Conservation (phyloP, 352 stramenopile species). For the Peronosclerospora sorghi region DNA sequence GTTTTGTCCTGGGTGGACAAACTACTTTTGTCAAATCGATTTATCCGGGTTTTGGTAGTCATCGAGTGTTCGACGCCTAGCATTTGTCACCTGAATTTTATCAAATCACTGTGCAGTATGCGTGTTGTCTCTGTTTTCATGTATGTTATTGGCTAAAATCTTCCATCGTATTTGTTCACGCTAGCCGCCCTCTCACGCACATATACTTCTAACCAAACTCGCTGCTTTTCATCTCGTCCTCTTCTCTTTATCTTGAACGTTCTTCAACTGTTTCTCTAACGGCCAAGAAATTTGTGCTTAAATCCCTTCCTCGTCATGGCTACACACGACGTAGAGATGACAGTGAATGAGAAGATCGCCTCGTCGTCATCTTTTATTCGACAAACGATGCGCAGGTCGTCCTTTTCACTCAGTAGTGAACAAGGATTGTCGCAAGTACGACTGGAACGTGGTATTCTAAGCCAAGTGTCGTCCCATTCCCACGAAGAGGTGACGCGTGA, state of each 20-base stretch:
- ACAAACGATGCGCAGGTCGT: conserved; percentile 1
- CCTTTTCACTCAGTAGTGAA: conserved; percentile 8
- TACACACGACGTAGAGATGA: conserved; percentile 10
- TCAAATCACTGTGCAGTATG: conserved; percentile 5
- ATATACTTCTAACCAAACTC: too few relatives aligned
- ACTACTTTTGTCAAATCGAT: too few relatives aligned
- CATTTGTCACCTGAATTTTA: too few relatives aligned
- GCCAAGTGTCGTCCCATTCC: conserved; percentile 29
- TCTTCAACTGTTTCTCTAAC: background rate
- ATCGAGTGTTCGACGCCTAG: too few relatives aligned
- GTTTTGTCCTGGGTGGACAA: too few relatives aligned
- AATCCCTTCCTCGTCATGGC: conserved; percentile 4
- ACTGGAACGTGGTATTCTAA: conserved; percentile 12
- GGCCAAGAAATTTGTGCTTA: background rate
- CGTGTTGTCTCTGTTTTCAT: background rate
- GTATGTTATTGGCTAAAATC: too few relatives aligned
- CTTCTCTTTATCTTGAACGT: background rate
- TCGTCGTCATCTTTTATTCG: background rate
- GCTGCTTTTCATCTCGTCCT: too few relatives aligned
- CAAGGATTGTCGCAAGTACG: conserved; percentile 8
- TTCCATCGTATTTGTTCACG: too few relatives aligned
- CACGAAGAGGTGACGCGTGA: conserved; percentile 55
- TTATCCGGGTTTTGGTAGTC: too few relatives aligned
- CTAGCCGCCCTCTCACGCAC: too few relatives aligned
- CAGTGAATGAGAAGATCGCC: background rate